A percentile compares a stretch with the other conserved stretches of the same genome.
Evolutionary conservation across 331 rosid species (phyloP).

Genomic region (Rhamnella rubrinervis): DNA sequence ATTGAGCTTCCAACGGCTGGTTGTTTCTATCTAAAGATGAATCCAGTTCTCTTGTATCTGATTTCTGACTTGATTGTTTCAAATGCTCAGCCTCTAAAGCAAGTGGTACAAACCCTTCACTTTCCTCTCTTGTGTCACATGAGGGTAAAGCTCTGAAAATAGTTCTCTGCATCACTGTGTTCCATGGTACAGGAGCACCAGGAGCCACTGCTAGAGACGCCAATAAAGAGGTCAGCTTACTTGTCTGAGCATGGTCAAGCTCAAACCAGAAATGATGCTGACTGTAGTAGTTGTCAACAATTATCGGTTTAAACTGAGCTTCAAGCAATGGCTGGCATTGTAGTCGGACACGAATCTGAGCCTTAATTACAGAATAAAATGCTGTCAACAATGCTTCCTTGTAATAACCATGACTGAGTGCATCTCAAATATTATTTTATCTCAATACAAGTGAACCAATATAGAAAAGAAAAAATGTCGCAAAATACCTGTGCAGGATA

Average conservation of each 20-base stretch:
- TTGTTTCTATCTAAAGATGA: constrained; percentile 34
- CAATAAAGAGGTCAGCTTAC: constrained; percentile 44
- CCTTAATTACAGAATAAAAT: constrained; percentile 38
- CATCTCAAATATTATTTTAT: background rate
- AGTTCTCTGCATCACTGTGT: constrained; percentile 27
- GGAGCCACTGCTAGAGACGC: constrained; percentile 46
- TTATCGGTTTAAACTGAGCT: constrained; percentile 54
- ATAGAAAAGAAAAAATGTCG: background rate
- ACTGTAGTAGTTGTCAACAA: constrained; percentile 56
- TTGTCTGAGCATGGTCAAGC: constrained; percentile 70
- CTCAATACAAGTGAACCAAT: constrained; percentile 1
- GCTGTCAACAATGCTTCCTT: constrained; percentile 13
- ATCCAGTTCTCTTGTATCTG: constrained; percentile 19
- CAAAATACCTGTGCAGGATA: constrained; percentile 83
- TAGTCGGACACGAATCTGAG: constrained; percentile 46
- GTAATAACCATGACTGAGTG: constrained; percentile 4
- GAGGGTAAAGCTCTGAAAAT: constrained; percentile 32
- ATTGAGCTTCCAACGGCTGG: constrained; percentile 26
- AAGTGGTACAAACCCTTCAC: constrained; percentile 23
- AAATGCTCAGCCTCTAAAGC: constrained; percentile 17
- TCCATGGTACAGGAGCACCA: constrained; percentile 25
- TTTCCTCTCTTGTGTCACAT: constrained; percentile 26
- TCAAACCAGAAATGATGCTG: constrained; percentile 75
- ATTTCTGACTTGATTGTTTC: constrained; percentile 23
- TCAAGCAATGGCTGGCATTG: constrained; percentile 67